Conservation (phyloP, 768 basidiomycete species). For the Leccinum truebloodii region DNA sequence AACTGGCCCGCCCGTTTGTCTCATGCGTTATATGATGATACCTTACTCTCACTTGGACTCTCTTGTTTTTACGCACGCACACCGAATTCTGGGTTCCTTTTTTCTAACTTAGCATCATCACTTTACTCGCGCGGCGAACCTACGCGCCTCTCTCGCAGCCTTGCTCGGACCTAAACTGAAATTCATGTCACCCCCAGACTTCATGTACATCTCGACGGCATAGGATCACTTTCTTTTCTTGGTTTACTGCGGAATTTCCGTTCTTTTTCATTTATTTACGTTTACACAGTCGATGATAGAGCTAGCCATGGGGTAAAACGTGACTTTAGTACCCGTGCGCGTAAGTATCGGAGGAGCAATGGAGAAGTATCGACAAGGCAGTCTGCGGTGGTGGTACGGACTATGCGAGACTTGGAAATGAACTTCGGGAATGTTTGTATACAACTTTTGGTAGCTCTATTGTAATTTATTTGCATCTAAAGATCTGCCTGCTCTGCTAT, state of each 20-base stretch:
- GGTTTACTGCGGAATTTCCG: not conserved
- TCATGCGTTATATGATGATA: conserved; percentile 10
- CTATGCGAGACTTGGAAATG: too few species aligned
- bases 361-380: too few species aligned
- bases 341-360: too few species aligned
- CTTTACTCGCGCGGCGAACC: not conserved
- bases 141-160: not conserved
- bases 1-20: not conserved
- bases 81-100: not conserved
- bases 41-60: conserved; percentile 16
- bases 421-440: too few species aligned
- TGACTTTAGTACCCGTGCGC: not conserved
- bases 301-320: not conserved
- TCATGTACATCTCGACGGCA: not conserved
- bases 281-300: not conserved
- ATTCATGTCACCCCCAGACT: not conserved
- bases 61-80: not conserved
- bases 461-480: too few species aligned
- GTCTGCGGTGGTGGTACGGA: too few species aligned
- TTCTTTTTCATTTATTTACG: not conserved
- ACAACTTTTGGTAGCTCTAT: too few species aligned
- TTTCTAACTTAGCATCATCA: conserved; percentile 13
- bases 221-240: not conserved
- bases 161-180: not conserved
- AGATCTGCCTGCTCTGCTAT: too few species aligned